Conservation (phyloP, 176 grass and related monocot genomes). For the Elymus sibiricus region DNA sequence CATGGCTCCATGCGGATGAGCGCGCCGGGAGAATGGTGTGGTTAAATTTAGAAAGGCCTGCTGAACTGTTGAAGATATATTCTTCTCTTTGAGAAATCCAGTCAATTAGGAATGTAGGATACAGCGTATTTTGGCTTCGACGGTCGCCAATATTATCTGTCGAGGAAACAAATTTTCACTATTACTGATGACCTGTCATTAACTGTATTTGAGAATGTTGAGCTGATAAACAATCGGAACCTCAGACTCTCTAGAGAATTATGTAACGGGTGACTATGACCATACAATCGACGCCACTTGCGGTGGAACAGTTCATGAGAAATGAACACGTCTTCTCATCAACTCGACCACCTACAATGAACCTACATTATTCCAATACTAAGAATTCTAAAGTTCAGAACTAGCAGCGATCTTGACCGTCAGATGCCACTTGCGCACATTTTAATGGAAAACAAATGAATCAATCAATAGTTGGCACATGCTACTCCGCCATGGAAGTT, state of each 20-base stretch:
- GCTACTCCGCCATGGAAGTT: slow-evolving; percentile 17
- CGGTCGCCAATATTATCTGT: too few relatives aligned
- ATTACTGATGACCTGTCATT: not conserved
- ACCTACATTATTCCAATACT: not conserved
- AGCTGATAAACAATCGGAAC: not conserved
- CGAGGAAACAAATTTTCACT: not conserved
- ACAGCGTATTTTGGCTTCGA: too few relatives aligned
- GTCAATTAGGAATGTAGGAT: too few relatives aligned
- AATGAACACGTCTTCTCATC: not conserved
- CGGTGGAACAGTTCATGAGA: not conserved
- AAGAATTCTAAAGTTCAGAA: not conserved
- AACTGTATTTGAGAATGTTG: not conserved
- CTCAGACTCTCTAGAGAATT: not conserved
- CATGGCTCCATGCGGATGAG: not conserved
- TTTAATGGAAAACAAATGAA: slow-evolving; percentile 7
- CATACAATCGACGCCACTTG: not conserved
- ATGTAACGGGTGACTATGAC: not conserved
- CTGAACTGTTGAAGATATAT: too few relatives aligned
- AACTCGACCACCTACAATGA: not conserved
- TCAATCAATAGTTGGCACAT: slow-evolving; percentile 20
- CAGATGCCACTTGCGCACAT: slow-evolving; percentile 12
- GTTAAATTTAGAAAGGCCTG: too few relatives aligned
- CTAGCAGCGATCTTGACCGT: not conserved
- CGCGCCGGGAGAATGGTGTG: too few relatives aligned
- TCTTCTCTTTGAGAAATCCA: too few relatives aligned